These are phyloP conservation scores for Piper longum DNA, from an alignment of 164 flowering plant genomes.

Conservation along the genomic window DNA sequence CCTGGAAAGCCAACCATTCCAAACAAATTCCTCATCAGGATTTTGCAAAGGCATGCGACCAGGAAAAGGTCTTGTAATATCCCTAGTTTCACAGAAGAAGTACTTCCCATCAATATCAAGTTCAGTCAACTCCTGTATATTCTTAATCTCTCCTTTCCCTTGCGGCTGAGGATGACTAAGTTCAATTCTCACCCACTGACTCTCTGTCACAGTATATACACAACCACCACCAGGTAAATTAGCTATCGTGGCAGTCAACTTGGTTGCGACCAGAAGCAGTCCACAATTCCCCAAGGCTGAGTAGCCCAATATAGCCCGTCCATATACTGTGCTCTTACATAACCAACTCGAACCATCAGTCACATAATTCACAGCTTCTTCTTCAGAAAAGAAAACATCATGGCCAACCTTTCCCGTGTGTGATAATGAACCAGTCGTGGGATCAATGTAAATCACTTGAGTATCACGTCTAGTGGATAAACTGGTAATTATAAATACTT, in stretches of 20 bases:
- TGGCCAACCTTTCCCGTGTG: slow-evolving; percentile 49
- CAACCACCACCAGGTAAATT: slow-evolving; percentile 89
- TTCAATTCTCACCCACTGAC: slow-evolving; percentile 75
- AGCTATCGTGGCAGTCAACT: slow-evolving; percentile 49
- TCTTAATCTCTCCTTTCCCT: slow-evolving; percentile 82
- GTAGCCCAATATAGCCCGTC: slow-evolving; percentile 77
- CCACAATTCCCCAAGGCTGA: slow-evolving; percentile 71
- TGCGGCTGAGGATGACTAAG: slow-evolving; percentile 75
- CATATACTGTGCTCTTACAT: slow-evolving; percentile 43
- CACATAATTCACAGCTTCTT: slow-evolving; percentile 53
- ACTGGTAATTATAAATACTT: slow-evolving; percentile 66
- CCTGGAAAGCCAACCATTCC: slow-evolving; percentile 84
- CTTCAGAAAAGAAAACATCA: slow-evolving; percentile 60
- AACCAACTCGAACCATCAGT: slow-evolving; percentile 70
- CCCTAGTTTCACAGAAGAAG: slow-evolving; percentile 90
- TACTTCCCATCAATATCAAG: slow-evolving; percentile 96
- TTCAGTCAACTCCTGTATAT: slow-evolving; percentile 68
- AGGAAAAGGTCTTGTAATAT: slow-evolving; percentile 87
- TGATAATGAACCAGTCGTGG: slow-evolving; percentile 74
- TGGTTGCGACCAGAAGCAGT: slow-evolving; percentile 82
- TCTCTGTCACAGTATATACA: slow-evolving; percentile 70
- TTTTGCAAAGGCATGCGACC: slow-evolving; percentile 56
- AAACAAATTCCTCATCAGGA: slow-evolving; percentile 93
- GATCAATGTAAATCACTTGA: slow-evolving; percentile 84
- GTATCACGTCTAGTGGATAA: slow-evolving; percentile 60